Evolutionary conservation across 805 yeast genomes (phyloP), one percentile per base, ranked within the genome.

Genomic region (Clavispora santaluciae): DNA sequence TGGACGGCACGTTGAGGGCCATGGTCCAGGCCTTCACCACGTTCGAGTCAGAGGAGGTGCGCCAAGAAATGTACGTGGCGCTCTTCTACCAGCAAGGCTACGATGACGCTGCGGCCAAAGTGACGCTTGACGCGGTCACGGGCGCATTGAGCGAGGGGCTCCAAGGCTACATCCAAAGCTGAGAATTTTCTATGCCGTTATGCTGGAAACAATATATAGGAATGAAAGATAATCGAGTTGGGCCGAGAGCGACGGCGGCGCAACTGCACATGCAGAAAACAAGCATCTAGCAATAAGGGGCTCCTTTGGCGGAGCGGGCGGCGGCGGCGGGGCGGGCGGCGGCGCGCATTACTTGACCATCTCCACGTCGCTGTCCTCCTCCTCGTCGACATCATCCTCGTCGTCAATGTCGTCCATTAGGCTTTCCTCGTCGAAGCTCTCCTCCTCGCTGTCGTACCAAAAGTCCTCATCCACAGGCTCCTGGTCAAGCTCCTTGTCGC

Each of bases 381-480:
- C 83, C 22, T 70, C 77, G 40, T 68, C 79, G 40, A 70, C 79
- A 12, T 82, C 83, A 41, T 78, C 78, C 37, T 67, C 69, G 35
- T 69, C 74, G 33, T 65, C 68, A 55, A 63, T 62, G 46, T 66
- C 74, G 49, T 70, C 75, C 73, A 68, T 68, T 40, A 70, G 59
- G 54, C 73, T 68, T 44, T 68, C 73, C 45, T 69, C 75, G 37
- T 70, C 75, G 46, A 68, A 69, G 50, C 70, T 63, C 47, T 68
- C 73, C 42, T 65, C 75, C 41, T 68, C 75, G 43, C 68, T 60
- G 45, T 83, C 93, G 58, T 83, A 84, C 93, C 93, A 86, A 51
- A 86, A 86, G 56, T 83, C 86, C 54, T 85, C 93, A 50, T 84
- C 90, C 24, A 82, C 81, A 4, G 77, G 80, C 38, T 81, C 79